Evolutionary conservation across 2,329 filamentous ascomycete genomes (phyloP).

Genomic region (Monilinia laxa): DNA sequence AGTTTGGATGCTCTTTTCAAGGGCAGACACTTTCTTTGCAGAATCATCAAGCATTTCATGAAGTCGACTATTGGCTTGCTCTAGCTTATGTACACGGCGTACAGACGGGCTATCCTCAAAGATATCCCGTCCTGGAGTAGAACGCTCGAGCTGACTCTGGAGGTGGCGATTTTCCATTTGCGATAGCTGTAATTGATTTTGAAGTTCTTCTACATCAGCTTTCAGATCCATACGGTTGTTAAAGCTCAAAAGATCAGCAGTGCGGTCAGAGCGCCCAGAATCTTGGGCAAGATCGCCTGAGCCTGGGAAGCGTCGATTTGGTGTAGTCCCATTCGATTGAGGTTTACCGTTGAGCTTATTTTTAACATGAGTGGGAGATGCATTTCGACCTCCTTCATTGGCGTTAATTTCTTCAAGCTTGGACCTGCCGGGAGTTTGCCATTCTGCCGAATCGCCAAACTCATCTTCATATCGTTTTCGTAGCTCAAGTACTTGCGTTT

Average conservation of each 20-base stretch:
- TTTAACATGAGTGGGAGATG: conserved; percentile 71
- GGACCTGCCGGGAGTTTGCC: conserved; percentile 64
- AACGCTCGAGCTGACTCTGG: conserved; percentile 78
- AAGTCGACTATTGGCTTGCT: conserved; percentile 85
- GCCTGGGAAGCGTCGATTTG: conserved; percentile 68
- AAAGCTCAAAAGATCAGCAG: conserved; percentile 77
- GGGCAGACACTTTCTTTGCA: conserved; percentile 81
- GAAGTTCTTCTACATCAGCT: conserved; percentile 84
- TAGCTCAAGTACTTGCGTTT: conserved; percentile 76
- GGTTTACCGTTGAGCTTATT: conserved; percentile 54
- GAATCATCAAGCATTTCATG: conserved; percentile 96
- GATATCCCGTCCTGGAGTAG: conserved; percentile 59
- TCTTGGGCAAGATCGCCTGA: conserved; percentile 64
- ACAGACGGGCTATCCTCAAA: conserved; percentile 77
- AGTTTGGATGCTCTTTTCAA: conserved; percentile 83
- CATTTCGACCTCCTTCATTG: conserved; percentile 72
- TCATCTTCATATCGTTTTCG: conserved; percentile 72
- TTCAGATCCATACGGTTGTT: conserved; percentile 90
- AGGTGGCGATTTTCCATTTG: conserved; percentile 96
- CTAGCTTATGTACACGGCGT: conserved; percentile 82
- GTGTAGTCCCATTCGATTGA: conserved; percentile 75
- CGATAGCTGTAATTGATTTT: conserved; percentile 89
- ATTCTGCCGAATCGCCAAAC: conserved; percentile 61
- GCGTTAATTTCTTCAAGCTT: conserved; percentile 84
- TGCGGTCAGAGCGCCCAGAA: conserved; percentile 80